Percentiles rank a stretch among this genome's conserved stretches.
Evolutionary conservation across 306 rosid species (phyloP).

Genomic region (Glycine soja): DNA sequence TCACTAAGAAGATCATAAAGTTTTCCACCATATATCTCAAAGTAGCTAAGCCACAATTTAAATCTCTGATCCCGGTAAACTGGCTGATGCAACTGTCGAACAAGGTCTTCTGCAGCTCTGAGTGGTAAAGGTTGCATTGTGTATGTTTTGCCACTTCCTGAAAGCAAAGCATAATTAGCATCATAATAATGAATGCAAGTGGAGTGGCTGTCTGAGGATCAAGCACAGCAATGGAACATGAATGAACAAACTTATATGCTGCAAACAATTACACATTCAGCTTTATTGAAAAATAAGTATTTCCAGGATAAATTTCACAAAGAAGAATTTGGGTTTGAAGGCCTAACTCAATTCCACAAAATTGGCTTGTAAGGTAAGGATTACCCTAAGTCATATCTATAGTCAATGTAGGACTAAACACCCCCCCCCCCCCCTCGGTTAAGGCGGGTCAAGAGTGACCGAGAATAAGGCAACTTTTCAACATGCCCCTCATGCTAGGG

Average conservation of each 20-base stretch:
- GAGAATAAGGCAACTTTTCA: no score
- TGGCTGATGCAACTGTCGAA: slow-evolving; percentile 88
- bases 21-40: slow-evolving; percentile 99
- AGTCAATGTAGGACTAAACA: not conserved
- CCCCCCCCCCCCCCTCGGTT: no score
- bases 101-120: slow-evolving; percentile 92
- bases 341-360: not conserved
- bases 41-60: slow-evolving; percentile 99
- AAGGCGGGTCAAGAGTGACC: not conserved
- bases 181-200: slow-evolving; percentile 20
- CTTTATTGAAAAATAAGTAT: slow-evolving; percentile 4
- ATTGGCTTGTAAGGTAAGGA: not conserved
- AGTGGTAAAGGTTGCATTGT: slow-evolving; percentile 99
- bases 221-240: slow-evolving; percentile 17
- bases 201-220: not conserved
- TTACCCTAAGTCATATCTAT: not conserved
- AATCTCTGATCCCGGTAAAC: slow-evolving; percentile 83
- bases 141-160: slow-evolving; percentile 99
- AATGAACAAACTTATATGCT: slow-evolving; percentile 15
- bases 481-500: not conserved
- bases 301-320: slow-evolving; percentile 20
- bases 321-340: not conserved
- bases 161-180: slow-evolving; percentile 46
- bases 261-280: slow-evolving; percentile 7
- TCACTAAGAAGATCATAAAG: slow-evolving; percentile 95